Evolutionary conservation across 2,329 filamentous ascomycete species (phyloP), one percentile per base, ranked within the genome.

Genomic region (Calcarisporium arbuscula): DNA sequence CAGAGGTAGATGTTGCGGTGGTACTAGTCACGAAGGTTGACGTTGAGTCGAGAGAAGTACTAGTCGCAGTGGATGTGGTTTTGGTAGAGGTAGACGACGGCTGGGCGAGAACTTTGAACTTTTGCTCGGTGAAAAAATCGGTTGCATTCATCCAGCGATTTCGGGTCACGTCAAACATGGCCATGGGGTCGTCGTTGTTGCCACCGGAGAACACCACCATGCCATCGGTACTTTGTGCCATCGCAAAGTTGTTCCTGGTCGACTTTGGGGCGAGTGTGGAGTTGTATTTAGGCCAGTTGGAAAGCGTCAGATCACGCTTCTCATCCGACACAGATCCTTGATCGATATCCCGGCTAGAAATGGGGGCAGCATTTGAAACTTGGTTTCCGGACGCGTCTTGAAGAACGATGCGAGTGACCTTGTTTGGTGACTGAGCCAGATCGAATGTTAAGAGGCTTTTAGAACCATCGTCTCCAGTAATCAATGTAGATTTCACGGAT

Each of bases 371-470:
- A 34, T 62, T 66, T 31, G 48, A 62, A 52, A 67, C 73, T 28
- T 57, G 70, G 41, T 52, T 68, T 12, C 83, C 84, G 26, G 69
- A 65, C 9, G 70, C 69, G 42, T 77, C 73, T 30, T 82, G 58
- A 11, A 95, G 58, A 14, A 86, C 72, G 20, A 81, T 76, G 36
- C 83, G 77, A 20, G 74, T 75, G 28, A 95, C 84, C 6, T 66
- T 61, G 52, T 94, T 94, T 4, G 90, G 89, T 0, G 80, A 77
- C 8, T 70, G 67, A 11, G 72, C 72, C 61, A 88, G 73, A 52
- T 95, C 79, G 48, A 92, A 95, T 9, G 80, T 77, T 47, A 88
- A 78, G 14, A 96, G 64, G 25, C 81, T 77, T 53, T 85, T 89
- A 58, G 83, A 89, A 19, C 74, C 79, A 54, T 95, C 86, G 27